Evolutionary conservation across 2,329 filamentous ascomycete genomes (phyloP).

Genomic region (Alternaria consortialis): DNA sequence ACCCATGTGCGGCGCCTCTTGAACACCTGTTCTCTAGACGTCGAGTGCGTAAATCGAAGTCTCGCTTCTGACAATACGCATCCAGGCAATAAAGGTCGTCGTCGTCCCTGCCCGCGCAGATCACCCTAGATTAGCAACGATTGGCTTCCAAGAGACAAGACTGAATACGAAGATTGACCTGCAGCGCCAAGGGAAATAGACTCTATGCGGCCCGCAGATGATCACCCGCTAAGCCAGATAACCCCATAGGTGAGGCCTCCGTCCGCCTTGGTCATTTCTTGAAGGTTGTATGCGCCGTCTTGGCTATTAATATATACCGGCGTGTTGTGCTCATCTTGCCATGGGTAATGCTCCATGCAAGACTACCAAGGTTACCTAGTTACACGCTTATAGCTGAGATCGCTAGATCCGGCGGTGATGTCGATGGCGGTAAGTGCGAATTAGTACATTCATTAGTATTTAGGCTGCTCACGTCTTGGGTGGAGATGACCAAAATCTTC

Average conservation of each 20-base stretch:
- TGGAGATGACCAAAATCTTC: neutral
- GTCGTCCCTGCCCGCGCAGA: neutral
- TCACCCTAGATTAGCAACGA: neutral
- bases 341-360: neutral
- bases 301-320: neutral
- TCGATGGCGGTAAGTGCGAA: neutral
- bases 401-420: neutral
- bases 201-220: neutral
- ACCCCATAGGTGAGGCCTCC: neutral
- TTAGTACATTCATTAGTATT: neutral
- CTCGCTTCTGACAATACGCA: no score
- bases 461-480: neutral
- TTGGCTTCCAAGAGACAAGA: neutral
- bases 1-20: neutral
- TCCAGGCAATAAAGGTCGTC: no score
- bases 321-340: neutral
- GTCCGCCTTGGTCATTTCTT: neutral
- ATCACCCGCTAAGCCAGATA: neutral
- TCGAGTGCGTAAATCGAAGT: no score
- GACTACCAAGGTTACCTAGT: neutral
- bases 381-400: neutral
- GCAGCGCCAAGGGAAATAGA: slow-evolving; percentile 2
- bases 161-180: slow-evolving; percentile 5
- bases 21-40: no score
- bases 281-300: neutral